Percentiles rank a stretch among this genome's conserved stretches.
Conservation (phyloP, 495 filamentous ascomycete species). For the Acidiella bohemica region DNA sequence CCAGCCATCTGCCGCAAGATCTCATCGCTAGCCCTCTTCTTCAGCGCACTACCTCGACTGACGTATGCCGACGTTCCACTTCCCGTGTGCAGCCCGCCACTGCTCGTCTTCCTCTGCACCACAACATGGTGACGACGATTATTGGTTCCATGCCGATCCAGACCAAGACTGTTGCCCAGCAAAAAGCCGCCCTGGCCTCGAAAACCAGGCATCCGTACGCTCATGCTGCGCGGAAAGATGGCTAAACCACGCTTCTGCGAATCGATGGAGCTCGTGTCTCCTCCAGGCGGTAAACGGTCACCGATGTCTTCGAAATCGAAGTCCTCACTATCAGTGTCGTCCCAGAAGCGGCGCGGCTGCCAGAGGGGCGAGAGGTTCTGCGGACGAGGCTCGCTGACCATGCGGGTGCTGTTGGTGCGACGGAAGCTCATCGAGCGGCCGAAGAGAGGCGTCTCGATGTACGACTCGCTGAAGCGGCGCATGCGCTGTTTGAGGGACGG, state of each 20-base stretch:
- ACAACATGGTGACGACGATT: constrained; percentile 40
- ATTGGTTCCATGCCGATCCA: constrained; percentile 39
- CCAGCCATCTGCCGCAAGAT: too few relatives aligned
- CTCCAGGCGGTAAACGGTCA: constrained; percentile 22
- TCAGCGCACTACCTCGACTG: background rate
- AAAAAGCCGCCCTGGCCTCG: constrained; percentile 22
- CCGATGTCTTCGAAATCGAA: constrained; percentile 33
- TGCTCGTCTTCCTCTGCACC: constrained; percentile 15
- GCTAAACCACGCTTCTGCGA: constrained; percentile 14
- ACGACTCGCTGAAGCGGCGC: constrained; percentile 27
- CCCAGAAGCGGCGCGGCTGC: constrained; percentile 62
- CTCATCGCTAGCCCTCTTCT: constrained; percentile 7
- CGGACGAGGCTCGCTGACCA: constrained; percentile 22
- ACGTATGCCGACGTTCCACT: background rate
- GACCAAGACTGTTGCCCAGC: constrained; percentile 39
- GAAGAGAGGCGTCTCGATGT: constrained; percentile 26
- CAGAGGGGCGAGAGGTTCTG: constrained; percentile 66
- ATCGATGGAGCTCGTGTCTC: constrained; percentile 27
- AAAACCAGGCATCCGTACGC: constrained; percentile 18
- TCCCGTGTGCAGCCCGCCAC: constrained; percentile 2
- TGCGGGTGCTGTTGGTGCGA: constrained; percentile 20
- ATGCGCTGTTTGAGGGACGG: constrained; percentile 26
- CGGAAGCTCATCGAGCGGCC: constrained; percentile 15
- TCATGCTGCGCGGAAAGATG: constrained; percentile 17
- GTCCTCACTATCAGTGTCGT: constrained; percentile 42